phyloP scores from a whole-genome alignment of 108 stramenopile species.

The Skeletonema potamos region DNA sequence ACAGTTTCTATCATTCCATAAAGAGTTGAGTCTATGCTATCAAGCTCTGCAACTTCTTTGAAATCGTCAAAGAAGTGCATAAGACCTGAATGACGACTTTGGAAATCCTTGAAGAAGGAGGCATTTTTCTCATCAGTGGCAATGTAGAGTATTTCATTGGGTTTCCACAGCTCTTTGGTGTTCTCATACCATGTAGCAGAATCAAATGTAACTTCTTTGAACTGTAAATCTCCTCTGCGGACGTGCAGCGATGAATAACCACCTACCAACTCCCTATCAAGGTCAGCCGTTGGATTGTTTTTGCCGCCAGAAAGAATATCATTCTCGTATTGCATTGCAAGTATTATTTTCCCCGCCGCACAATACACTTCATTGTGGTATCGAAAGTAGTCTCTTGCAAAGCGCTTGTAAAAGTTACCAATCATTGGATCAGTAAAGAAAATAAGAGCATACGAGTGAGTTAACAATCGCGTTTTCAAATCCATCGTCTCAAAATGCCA shows the following conservation, averaged over 20 bases:
- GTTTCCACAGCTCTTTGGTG: conserved; percentile 44
- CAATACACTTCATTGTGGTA: conserved; percentile 87
- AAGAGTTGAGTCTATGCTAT: conserved; percentile 59
- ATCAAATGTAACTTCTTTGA: conserved; percentile 42
- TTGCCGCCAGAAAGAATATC: conserved; percentile 11
- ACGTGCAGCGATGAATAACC: conserved; percentile 58
- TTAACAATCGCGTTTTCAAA: conserved; percentile 50
- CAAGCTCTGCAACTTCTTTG: conserved; percentile 49
- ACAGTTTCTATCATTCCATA: conserved; percentile 88
- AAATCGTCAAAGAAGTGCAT: conserved; percentile 82
- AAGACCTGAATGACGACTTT: conserved; percentile 48
- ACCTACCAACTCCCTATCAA: conserved; percentile 39
- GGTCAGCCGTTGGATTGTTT: conserved; percentile 15
- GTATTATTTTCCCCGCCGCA: conserved; percentile 86
- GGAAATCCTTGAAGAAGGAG: conserved; percentile 79
- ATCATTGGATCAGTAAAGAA: conserved; percentile 47
- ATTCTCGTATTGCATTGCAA: conserved; percentile 70
- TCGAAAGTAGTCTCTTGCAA: conserved; percentile 81
- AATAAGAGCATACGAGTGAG: conserved; percentile 69
- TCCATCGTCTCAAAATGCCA: conserved; percentile 51
- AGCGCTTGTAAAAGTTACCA: conserved; percentile 58
- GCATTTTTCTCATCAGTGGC: conserved; percentile 86
- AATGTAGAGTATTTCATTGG: conserved; percentile 71
- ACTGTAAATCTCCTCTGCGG: conserved; percentile 53
- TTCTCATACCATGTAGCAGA: conserved; percentile 42